These are phyloP conservation scores for Pseudognaphalium luteoalbum DNA, from an alignment of 129 eudicot genomes.

Conservation along the genomic window DNA sequence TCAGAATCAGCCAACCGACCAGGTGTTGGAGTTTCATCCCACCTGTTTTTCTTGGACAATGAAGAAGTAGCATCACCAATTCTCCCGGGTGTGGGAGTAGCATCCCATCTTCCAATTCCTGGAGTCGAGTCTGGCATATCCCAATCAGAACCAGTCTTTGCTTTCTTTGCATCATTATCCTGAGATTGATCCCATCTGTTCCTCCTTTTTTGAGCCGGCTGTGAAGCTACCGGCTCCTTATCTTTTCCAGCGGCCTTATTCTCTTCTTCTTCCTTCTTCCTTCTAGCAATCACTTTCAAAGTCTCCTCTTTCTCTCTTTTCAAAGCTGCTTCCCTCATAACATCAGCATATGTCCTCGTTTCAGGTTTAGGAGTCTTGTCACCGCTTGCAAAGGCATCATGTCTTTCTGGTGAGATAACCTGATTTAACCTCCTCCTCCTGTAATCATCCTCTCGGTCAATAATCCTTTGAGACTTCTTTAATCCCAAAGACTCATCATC, in stretches of 20 bases:
- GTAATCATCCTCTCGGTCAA: constrained; percentile 83
- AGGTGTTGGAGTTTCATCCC: constrained; percentile 99
- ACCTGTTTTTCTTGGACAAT: constrained; percentile 71
- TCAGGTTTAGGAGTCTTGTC: constrained; percentile 92
- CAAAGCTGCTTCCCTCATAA: constrained; percentile 86
- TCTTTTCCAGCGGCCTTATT: constrained; percentile 52
- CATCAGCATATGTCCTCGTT: constrained; percentile 83
- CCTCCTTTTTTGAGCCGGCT: constrained; percentile 69
- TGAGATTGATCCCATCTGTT: constrained; percentile 95
- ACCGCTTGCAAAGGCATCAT: constrained; percentile 81
- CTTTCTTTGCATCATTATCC: constrained; percentile 68
- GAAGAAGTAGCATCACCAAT: constrained; percentile 90
- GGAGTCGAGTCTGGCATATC: constrained; percentile 96
- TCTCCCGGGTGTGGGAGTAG: constrained; percentile 95
- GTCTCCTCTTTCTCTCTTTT: constrained; percentile 85
- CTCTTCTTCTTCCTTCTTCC: constrained; percentile 76
- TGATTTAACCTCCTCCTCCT: constrained; percentile 75
- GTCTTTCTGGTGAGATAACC: constrained; percentile 85
- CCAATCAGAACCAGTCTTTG: constrained; percentile 82
- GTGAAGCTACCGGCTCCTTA: constrained; percentile 44
- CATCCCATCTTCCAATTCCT: constrained; percentile 99
- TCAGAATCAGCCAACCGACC: constrained; percentile 85
- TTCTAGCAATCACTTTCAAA: constrained; percentile 67
- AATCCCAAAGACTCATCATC: constrained; percentile 53
- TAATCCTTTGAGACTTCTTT: constrained; percentile 53